Evolutionary conservation across 129 eudicot species (phyloP).

Genomic region (Solidago caesia): DNA sequence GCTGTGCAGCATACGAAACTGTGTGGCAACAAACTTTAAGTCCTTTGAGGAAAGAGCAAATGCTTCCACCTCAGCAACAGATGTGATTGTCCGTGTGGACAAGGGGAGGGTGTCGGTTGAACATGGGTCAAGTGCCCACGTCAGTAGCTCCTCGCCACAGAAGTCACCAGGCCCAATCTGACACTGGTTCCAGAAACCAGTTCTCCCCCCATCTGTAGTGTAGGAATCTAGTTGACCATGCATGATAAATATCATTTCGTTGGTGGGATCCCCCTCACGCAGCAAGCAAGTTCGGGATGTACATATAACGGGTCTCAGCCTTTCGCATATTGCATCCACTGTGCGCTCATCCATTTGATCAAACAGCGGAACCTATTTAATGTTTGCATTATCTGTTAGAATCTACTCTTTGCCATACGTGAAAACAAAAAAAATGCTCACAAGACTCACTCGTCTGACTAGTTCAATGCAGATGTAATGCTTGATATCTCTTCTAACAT

Average conservation of each 20-base stretch:
- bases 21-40: constrained; percentile 61
- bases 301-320: constrained; percentile 52
- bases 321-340: constrained; percentile 72
- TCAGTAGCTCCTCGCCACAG: constrained; percentile 79
- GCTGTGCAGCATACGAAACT: constrained; percentile 60
- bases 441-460: constrained; percentile 61
- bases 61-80: constrained; percentile 69
- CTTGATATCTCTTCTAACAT: constrained; percentile 74
- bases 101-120: constrained; percentile 59
- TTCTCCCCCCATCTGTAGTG: constrained; percentile 73
- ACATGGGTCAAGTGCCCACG: constrained; percentile 68
- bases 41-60: constrained; percentile 65
- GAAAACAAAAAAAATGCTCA: background rate
- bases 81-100: constrained; percentile 65
- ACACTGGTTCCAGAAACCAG: constrained; percentile 57
- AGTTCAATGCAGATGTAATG: constrained; percentile 73
- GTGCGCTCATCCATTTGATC: constrained; percentile 73
- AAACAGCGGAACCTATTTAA: constrained; percentile 66
- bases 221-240: constrained; percentile 62
- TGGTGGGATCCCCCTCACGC: constrained; percentile 71
- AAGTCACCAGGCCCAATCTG: constrained; percentile 73
- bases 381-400: background rate
- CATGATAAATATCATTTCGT: constrained; percentile 72
- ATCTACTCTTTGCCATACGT: background rate
- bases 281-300: constrained; percentile 53